Conservation (phyloP, 2,329 filamentous ascomycete species). For the Penicillium psychrosexuale region DNA sequence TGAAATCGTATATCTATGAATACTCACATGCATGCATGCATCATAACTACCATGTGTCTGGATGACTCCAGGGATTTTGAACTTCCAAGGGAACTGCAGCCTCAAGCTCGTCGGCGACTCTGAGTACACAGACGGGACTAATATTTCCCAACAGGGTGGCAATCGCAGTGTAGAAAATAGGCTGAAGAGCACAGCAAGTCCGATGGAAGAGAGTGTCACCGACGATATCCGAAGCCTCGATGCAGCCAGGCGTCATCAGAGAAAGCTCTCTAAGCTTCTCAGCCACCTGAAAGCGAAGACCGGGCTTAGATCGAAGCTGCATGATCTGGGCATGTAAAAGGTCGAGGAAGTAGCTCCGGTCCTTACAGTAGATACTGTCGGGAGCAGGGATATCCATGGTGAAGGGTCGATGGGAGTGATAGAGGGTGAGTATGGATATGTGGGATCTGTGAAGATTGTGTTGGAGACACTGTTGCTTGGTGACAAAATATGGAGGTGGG, state of each 20-base stretch:
- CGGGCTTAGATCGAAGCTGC: background rate
- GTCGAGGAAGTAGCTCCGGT: background rate
- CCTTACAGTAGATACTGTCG: background rate
- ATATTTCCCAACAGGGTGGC: background rate
- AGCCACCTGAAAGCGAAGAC: background rate
- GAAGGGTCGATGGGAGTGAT: background rate
- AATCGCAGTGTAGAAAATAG: background rate
- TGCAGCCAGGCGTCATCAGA: background rate
- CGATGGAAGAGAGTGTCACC: background rate
- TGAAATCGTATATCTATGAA: background rate
- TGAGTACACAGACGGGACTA: background rate
- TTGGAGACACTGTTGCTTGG: background rate
- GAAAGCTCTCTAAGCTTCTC: background rate
- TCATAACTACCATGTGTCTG: background rate
- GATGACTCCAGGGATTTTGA: background rate
- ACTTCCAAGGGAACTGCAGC: background rate
- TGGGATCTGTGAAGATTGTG: background rate
- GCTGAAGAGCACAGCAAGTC: background rate
- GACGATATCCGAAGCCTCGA: background rate
- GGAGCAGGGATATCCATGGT: background rate
- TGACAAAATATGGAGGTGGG: background rate
- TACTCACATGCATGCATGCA: background rate
- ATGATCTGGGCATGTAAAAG: background rate
- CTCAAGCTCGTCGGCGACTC: background rate
- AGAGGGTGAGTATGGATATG: background rate